A percentile compares a stretch with the other conserved stretches of the same genome.
Conservation (phyloP, 192 early-diverging fungal genomes). For the Backusella luteola region DNA sequence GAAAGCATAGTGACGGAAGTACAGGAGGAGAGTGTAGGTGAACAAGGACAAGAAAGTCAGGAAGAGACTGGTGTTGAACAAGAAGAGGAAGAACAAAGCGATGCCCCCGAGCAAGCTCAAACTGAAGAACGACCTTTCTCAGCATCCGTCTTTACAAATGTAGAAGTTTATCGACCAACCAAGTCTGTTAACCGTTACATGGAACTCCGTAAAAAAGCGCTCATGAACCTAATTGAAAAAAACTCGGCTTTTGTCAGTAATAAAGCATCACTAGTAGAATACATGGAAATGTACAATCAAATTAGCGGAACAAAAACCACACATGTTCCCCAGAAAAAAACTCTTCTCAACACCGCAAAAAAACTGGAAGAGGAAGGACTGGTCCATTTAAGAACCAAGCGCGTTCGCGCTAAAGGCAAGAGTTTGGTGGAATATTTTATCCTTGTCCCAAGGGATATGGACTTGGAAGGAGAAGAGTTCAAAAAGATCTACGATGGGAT, state of each 20-base stretch:
- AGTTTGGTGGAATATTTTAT: neutral
- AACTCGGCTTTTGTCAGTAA: neutral
- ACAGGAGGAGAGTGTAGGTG: neutral
- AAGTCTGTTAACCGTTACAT: neutral
- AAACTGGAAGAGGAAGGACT: neutral
- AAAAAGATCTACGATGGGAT: neutral
- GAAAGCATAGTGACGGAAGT: neutral
- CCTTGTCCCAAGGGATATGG: neutral
- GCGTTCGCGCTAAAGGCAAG: neutral
- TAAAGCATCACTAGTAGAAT: neutral
- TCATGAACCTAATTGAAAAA: neutral
- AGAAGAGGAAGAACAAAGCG: neutral
- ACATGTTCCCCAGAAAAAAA: neutral
- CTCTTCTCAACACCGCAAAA: neutral
- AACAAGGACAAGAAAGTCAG: too few relatives aligned
- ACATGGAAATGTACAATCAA: neutral
- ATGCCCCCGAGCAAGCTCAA: neutral
- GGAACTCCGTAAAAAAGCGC: neutral
- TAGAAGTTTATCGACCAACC: neutral
- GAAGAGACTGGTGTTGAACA: too few relatives aligned
- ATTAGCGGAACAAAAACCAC: neutral
- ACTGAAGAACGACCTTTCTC: neutral
- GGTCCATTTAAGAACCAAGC: neutral
- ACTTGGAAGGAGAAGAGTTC: neutral
- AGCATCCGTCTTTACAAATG: neutral